A percentile compares a stretch with the other conserved stretches of the same genome.
These are phyloP conservation scores for Hypoxylon sp. DNA, from an alignment of 2,329 filamentous ascomycete species.

Conservation along the genomic window DNA sequence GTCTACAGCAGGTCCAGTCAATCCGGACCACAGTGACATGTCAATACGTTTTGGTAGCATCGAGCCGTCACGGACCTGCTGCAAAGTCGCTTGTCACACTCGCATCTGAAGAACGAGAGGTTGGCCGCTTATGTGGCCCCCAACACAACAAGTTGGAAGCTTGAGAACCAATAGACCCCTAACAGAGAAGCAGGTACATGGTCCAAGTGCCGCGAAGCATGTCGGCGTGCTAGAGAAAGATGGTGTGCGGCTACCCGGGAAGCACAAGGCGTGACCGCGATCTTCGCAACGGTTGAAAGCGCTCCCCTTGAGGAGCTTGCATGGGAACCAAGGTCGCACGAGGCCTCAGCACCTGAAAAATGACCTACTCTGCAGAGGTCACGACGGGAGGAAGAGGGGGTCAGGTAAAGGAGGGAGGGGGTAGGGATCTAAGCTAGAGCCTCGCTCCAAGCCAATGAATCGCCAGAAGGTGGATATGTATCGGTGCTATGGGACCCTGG, in stretches of 20 bases:
- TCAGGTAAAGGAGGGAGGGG: slow-evolving; percentile 24
- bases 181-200: slow-evolving; percentile 43
- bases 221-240: slow-evolving; percentile 28
- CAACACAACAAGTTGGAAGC: slow-evolving; percentile 29
- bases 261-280: slow-evolving; percentile 32
- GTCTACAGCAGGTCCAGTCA: slow-evolving; percentile 38
- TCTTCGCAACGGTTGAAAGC: slow-evolving; percentile 27
- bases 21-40: slow-evolving; percentile 34
- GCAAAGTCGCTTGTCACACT: slow-evolving; percentile 40
- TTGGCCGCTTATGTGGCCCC: slow-evolving; percentile 34
- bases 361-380: slow-evolving; percentile 34
- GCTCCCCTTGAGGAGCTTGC: slow-evolving; percentile 33
- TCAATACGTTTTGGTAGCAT: slow-evolving; percentile 31
- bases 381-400: slow-evolving; percentile 31
- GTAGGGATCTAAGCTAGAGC: slow-evolving; percentile 36
- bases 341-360: slow-evolving; percentile 40
- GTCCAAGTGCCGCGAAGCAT: slow-evolving; percentile 16
- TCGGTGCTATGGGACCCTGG: slow-evolving; percentile 25
- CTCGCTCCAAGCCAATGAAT: slow-evolving; percentile 35
- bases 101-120: slow-evolving; percentile 22
- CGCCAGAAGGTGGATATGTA: slow-evolving; percentile 21
- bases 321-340: slow-evolving; percentile 41
- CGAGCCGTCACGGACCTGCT: slow-evolving; percentile 28
- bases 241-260: slow-evolving; percentile 32
- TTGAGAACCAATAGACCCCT: slow-evolving; percentile 35